Conservation (phyloP, 306 rosid genomes). For the Chamaecrista fasciculata region DNA sequence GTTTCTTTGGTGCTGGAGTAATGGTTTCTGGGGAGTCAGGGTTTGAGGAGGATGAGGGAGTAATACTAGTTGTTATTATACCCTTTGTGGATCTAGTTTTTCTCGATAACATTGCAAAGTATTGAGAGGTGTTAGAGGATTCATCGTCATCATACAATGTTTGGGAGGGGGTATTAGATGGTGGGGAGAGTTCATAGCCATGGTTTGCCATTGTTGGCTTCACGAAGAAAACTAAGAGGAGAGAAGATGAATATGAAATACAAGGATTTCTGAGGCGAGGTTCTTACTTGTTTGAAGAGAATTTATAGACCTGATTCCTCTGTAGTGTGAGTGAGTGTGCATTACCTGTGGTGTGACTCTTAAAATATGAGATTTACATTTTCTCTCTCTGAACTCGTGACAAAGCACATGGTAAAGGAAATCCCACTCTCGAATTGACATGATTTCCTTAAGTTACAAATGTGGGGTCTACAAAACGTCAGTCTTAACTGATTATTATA, state of each 20-base stretch:
- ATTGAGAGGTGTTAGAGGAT: conserved; percentile 31
- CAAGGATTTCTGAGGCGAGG: background rate
- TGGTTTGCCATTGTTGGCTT: conserved; percentile 35
- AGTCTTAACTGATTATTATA: background rate
- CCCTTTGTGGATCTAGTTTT: background rate
- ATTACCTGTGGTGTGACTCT: too few relatives aligned
- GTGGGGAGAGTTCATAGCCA: conserved; percentile 18
- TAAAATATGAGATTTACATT: too few relatives aligned
- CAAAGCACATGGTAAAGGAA: too few relatives aligned
- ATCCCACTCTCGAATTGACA: too few relatives aligned
- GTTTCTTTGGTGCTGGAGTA: conserved; percentile 22
- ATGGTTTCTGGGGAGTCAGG: background rate
- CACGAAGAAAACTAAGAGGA: background rate
- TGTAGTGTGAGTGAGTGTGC: too few relatives aligned
- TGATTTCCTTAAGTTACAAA: background rate
- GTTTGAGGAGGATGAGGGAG: too few relatives aligned
- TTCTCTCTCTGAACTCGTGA: too few relatives aligned
- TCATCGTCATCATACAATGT: conserved; percentile 32
- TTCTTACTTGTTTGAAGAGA: background rate
- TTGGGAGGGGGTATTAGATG: conserved; percentile 32
- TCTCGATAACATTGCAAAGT: conserved; percentile 19
- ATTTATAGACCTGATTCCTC: background rate
- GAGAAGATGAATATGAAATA: background rate
- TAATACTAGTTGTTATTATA: too few relatives aligned
- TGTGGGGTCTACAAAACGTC: background rate